Evolutionary conservation across 1,284 basidiomycete genomes (phyloP), one percentile per base, ranked within the genome.

Genomic region (Sphaerobolus stellatus): DNA sequence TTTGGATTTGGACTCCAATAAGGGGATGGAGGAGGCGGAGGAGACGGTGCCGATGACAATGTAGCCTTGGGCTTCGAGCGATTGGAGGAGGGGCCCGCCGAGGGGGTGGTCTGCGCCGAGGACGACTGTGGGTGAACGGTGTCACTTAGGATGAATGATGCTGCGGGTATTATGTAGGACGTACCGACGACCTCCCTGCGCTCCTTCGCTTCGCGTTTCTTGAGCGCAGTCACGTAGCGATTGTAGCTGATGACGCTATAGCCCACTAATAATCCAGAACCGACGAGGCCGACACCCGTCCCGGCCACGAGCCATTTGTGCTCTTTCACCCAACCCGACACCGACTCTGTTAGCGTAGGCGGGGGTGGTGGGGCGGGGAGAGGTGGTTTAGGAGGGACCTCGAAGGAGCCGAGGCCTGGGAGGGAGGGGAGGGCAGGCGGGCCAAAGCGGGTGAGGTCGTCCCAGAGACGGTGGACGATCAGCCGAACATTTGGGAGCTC

Each of bases 1-100:
- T 61, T 83, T 75, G 30, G 81, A 80, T 58, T 75, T 72, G 40
- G 73, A 73, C 67, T 93, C 89, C 48, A 93, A 71, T 22, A 73
- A 72, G 20, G 80, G 75, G 28, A 82, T 82, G 7, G 80, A 79
- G 51, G 86, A 84, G 1, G 83, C 78, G 14, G 79, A 80, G 2
- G 83, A 73, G 14, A 91, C 89, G 58, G 86, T 92, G 5, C 84
- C 77, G 60, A 94, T 84, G 38, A 94, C 83, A 61, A 92, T 86
- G 64, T 87, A 92, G 1, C 89, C 88, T 60, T 84, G 81, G 63
- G 76, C 77, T 69, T 91, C 87, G 38, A 94, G 74, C 57, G 86
- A 83, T 48, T 79, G 65, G 50, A 91, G 83, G 47, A 93, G 69
- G 14, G 90, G 83, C 18, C 81, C 73, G 11, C 82, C 89, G 47